A percentile compares a stretch with the other conserved stretches of the same genome.
phyloP scores from a whole-genome alignment of 2,329 filamentous ascomycete genomes.

The Calonectria hongkongensis region DNA sequence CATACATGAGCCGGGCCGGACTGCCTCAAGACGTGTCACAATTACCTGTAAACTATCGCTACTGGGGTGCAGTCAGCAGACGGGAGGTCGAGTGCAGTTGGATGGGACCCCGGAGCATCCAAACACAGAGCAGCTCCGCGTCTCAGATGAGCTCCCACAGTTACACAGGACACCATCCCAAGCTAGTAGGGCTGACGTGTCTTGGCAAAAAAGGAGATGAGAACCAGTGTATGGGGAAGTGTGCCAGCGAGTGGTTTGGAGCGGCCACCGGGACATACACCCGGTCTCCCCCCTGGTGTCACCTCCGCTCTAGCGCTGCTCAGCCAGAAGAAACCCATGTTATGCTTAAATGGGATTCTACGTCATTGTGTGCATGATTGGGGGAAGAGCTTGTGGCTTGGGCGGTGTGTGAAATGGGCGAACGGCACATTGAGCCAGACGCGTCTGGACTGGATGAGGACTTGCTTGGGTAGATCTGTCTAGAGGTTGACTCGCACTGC shows the following conservation, averaged over 20 bases:
- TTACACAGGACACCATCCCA: slow-evolving; percentile 17
- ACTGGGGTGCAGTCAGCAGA: not conserved
- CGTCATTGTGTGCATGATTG: slow-evolving; percentile 12
- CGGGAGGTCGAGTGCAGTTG: not conserved
- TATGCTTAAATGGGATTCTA: slow-evolving; percentile 36
- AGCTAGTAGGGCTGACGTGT: slow-evolving; percentile 32
- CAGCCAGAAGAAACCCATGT: slow-evolving; percentile 31
- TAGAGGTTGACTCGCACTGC: not conserved
- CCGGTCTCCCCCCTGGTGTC: slow-evolving; percentile 14
- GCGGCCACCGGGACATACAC: slow-evolving; percentile 22
- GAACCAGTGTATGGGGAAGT: not conserved
- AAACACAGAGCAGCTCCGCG: slow-evolving; percentile 8
- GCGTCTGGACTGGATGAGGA: not conserved
- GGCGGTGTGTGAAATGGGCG: slow-evolving; percentile 4
- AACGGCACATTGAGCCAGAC: not conserved
- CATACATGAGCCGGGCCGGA: slow-evolving; percentile 13
- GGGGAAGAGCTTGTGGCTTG: not conserved
- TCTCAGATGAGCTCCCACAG: slow-evolving; percentile 13
- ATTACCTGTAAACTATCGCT: not conserved
- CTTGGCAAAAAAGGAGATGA: slow-evolving; percentile 26
- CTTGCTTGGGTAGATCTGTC: not conserved
- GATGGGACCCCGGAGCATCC: not conserved
- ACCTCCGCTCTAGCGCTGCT: slow-evolving; percentile 17
- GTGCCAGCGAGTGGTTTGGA: slow-evolving; percentile 13
- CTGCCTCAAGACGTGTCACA: not conserved